phyloP scores from a whole-genome alignment of 2,329 filamentous ascomycete species.

The Fusarium tupiense region DNA sequence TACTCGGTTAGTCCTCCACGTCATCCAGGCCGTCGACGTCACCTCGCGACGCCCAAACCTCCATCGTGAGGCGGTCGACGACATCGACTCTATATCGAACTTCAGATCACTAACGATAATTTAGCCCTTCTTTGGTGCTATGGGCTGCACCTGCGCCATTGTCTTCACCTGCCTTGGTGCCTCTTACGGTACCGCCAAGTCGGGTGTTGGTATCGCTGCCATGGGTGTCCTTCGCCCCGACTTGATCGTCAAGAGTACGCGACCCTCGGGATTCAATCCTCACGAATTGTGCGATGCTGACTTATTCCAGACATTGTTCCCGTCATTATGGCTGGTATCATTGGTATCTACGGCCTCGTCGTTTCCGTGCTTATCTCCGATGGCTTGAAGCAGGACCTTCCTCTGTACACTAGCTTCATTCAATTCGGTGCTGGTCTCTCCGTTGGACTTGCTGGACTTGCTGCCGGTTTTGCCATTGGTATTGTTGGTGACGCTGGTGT shows the following conservation, averaged over 20 bases:
- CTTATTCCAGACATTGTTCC: slow-evolving; percentile 85
- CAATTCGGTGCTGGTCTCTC: slow-evolving; percentile 85
- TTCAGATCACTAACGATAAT: slow-evolving; percentile 47
- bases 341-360: slow-evolving; percentile 96
- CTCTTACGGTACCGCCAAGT: slow-evolving; percentile 98
- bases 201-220: slow-evolving; percentile 96
- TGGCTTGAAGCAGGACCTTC: slow-evolving; percentile 74
- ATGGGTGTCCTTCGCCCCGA: slow-evolving; percentile 99
- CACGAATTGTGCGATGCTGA: slow-evolving; percentile 27
- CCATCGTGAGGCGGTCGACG: slow-evolving; percentile 30
- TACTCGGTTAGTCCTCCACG: slow-evolving; percentile 87
- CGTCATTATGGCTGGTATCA: slow-evolving; percentile 99
- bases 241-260: slow-evolving; percentile 98
- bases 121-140: slow-evolving; percentile 92
- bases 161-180: slow-evolving; percentile 97
- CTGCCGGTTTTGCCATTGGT: slow-evolving; percentile 86
- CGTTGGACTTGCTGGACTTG: slow-evolving; percentile 84
- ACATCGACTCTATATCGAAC: slow-evolving; percentile 26
- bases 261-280: slow-evolving; percentile 1
- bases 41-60: slow-evolving; percentile 35
- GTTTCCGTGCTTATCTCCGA: slow-evolving; percentile 89
- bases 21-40: slow-evolving; percentile 46
- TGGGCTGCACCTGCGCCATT: slow-evolving; percentile 97
- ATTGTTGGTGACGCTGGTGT: slow-evolving; percentile 92
- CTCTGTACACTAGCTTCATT: slow-evolving; percentile 85